Conservation (phyloP, 768 basidiomycete genomes). For the Psilocybe azurescens region DNA sequence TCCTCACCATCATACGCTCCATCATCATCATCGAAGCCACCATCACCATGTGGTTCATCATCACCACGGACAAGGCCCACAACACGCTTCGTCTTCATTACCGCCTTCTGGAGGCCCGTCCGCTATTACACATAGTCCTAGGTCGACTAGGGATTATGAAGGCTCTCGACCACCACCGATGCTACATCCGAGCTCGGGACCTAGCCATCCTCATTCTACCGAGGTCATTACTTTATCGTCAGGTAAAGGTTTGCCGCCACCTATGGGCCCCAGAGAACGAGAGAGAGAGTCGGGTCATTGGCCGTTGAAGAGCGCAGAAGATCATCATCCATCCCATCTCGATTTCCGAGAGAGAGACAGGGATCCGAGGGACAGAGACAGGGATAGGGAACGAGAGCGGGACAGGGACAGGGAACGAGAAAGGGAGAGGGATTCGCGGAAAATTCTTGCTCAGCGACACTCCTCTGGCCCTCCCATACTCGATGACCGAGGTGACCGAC, state of each 20-base stretch:
- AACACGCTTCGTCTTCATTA: constrained; percentile 37
- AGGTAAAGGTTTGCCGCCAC: constrained; percentile 35
- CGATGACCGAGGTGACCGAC: constrained; percentile 57
- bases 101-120: constrained; percentile 32
- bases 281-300: constrained; percentile 35
- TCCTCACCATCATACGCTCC: constrained; percentile 46
- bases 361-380: constrained; percentile 21
- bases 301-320: constrained; percentile 27
- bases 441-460: constrained; percentile 29
- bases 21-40: constrained; percentile 50
- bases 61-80: constrained; percentile 35
- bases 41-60: constrained; percentile 58
- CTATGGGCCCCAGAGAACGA: constrained; percentile 24
- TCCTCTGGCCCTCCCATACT: constrained; percentile 42
- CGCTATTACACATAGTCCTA: constrained; percentile 31
- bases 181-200: constrained; percentile 15
- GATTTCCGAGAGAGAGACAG: constrained; percentile 37
- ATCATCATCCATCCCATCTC: constrained; percentile 22
- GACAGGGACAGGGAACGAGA: constrained; percentile 17
- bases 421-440: constrained; percentile 24
- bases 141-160: constrained; percentile 37
- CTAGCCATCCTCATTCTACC: constrained; percentile 46
- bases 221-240: constrained; percentile 58
- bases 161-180: constrained; percentile 34
- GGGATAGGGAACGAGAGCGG: constrained; percentile 17